phyloP scores from a whole-genome alignment of 1,284 basidiomycete species.

The Crucibulum parvulum region DNA sequence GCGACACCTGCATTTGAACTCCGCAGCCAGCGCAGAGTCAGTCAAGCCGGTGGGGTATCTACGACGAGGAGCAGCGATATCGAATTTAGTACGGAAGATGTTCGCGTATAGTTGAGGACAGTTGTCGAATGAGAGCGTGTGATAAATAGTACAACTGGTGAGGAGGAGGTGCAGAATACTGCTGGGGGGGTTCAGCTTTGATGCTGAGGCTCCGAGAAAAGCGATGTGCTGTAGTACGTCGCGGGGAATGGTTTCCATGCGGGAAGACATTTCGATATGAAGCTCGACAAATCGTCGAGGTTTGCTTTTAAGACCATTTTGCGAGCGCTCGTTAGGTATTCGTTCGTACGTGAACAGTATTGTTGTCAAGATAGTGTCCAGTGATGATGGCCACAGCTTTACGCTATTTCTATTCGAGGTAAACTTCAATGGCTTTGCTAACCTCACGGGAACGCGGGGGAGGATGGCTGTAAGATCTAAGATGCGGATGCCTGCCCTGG shows the following conservation, averaged over 20 bases:
- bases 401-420: too few species aligned
- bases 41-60: conserved; percentile 36
- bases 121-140: conserved; percentile 44
- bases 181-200: conserved; percentile 40
- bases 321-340: neutral
- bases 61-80: conserved; percentile 47
- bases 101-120: conserved; percentile 69
- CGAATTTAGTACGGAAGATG: conserved; percentile 64
- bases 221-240: conserved; percentile 63
- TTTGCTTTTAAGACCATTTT: neutral
- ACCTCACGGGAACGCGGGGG: too few species aligned
- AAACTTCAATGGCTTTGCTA: too few species aligned
- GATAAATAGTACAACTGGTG: conserved; percentile 50
- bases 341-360: neutral
- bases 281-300: conserved; percentile 10
- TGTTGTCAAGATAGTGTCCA: too few species aligned
- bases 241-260: conserved; percentile 51
- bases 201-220: conserved; percentile 44
- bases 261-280: conserved; percentile 43
- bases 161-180: conserved; percentile 49
- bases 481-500: neutral
- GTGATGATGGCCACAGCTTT: too few species aligned
- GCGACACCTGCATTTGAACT: conserved; percentile 50
- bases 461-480: too few species aligned
- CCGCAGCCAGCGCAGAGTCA: conserved; percentile 52